Conservation (phyloP, 176 grass and related monocot genomes). For the Rhynchospora pubera region DNA sequence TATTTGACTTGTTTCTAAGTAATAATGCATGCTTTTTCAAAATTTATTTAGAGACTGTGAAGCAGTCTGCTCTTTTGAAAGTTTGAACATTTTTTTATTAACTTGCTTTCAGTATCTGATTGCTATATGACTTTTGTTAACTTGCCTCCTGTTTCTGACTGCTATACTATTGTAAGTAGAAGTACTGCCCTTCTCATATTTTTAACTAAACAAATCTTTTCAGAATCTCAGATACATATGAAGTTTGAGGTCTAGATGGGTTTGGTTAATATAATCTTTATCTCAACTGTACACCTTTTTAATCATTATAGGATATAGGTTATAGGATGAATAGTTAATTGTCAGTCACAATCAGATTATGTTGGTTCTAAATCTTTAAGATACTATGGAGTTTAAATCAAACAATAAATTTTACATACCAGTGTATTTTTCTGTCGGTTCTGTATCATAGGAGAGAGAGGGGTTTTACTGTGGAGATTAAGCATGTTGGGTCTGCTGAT, state of each 20-base stretch:
- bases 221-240: too few relatives aligned
- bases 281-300: not conserved
- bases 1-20: not conserved
- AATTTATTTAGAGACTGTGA: not conserved
- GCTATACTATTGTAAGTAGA: too few relatives aligned
- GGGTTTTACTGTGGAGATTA: conserved; percentile 43
- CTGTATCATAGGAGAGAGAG: conserved; percentile 16
- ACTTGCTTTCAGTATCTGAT: not conserved
- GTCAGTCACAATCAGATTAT: not conserved
- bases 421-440: not conserved
- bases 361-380: not conserved
- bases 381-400: not conserved
- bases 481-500: conserved; percentile 22
- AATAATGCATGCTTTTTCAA: not conserved
- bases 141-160: too few relatives aligned
- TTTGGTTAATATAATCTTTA: not conserved
- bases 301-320: not conserved
- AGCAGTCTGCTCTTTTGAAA: not conserved
- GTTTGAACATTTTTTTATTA: not conserved
- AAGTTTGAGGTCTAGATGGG: too few relatives aligned
- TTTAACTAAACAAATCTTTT: too few relatives aligned
- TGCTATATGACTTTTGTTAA: too few relatives aligned
- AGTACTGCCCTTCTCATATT: too few relatives aligned
- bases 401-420: not conserved
- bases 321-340: not conserved